Evolutionary conservation across 2,329 filamentous ascomycete species (phyloP).

Genomic region (Ophidiomyces ophidiicola): DNA sequence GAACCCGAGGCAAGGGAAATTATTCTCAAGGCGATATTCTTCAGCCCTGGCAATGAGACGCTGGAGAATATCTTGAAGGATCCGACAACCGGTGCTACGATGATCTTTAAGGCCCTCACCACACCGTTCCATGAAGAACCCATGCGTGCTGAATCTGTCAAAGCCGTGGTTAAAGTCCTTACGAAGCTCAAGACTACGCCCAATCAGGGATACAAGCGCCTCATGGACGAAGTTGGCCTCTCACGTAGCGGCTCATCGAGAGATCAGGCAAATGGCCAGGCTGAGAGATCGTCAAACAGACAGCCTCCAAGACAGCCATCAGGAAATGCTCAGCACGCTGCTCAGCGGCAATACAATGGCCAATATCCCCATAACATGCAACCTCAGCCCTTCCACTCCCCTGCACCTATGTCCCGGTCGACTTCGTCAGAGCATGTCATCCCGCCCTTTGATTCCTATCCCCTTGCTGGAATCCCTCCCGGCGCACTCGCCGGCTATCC

Average conservation of each 20-base stretch:
- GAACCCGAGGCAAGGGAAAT: slow-evolving; percentile 85
- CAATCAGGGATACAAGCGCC: slow-evolving; percentile 88
- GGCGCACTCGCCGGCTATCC: slow-evolving; percentile 18
- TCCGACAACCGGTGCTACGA: slow-evolving; percentile 78
- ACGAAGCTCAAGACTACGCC: slow-evolving; percentile 85
- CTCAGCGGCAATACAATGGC: slow-evolving; percentile 31
- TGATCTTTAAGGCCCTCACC: slow-evolving; percentile 97
- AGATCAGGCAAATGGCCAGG: slow-evolving; percentile 25
- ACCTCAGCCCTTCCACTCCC: slow-evolving; percentile 26
- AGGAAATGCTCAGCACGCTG: slow-evolving; percentile 24
- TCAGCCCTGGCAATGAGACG: slow-evolving; percentile 72
- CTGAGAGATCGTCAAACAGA: slow-evolving; percentile 34
- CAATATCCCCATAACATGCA: slow-evolving; percentile 29
- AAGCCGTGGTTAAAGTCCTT: slow-evolving; percentile 82
- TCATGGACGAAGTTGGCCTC: slow-evolving; percentile 96
- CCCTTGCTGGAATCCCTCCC: slow-evolving; percentile 24
- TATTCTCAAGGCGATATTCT: slow-evolving; percentile 84
- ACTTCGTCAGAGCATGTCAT: slow-evolving; percentile 27
- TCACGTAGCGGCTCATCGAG: slow-evolving; percentile 28
- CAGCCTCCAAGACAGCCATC: slow-evolving; percentile 32
- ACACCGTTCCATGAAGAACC: slow-evolving; percentile 94
- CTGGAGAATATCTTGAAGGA: slow-evolving; percentile 85
- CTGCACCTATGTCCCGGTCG: slow-evolving; percentile 21
- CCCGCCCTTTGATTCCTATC: slow-evolving; percentile 30
- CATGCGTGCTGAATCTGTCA: slow-evolving; percentile 75